Conservation (phyloP, 805 yeast species). For the Kluyveromyces lactis region DNA sequence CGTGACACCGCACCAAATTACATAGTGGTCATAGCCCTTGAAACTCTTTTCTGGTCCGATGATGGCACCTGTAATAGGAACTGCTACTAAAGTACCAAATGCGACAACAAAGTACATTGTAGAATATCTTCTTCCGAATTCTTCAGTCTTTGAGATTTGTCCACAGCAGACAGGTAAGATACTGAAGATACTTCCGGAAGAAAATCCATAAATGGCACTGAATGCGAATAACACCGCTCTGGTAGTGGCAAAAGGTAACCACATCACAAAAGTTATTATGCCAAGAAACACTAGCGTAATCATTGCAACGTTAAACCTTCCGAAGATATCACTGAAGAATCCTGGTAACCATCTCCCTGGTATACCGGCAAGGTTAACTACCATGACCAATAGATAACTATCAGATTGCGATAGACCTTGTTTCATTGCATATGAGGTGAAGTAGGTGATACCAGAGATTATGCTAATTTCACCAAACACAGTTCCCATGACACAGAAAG, state of each 20-base stretch:
- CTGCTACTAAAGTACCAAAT: conserved; percentile 40
- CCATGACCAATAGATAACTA: conserved; percentile 38
- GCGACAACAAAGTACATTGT: conserved; percentile 53
- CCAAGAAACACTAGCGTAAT: conserved; percentile 26
- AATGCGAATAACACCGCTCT: conserved; percentile 35
- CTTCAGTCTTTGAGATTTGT: conserved; percentile 45
- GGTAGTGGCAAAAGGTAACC: conserved; percentile 32
- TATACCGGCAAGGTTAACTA: conserved; percentile 35
- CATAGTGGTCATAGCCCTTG: conserved; percentile 30
- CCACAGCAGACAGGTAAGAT: conserved; percentile 52
- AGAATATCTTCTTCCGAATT: conserved; percentile 47
- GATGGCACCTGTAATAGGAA: conserved; percentile 45
- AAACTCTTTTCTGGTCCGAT: conserved; percentile 31
- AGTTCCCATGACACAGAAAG: conserved; percentile 37
- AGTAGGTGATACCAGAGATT: conserved; percentile 38
- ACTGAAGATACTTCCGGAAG: conserved; percentile 46
- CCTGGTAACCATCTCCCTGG: conserved; percentile 41
- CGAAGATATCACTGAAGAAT: conserved; percentile 36
- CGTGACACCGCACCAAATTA: conserved; percentile 31
- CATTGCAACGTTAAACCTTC: conserved; percentile 47
- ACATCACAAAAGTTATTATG: conserved; percentile 28
- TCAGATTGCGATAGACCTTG: conserved; percentile 35
- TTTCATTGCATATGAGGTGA: conserved; percentile 42
- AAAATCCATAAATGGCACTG: conserved; percentile 42
- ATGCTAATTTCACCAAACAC: conserved; percentile 40